Base-by-base conservation (phyloP, 768 basidiomycete genomes). In the Suillus subluteus region DNA sequence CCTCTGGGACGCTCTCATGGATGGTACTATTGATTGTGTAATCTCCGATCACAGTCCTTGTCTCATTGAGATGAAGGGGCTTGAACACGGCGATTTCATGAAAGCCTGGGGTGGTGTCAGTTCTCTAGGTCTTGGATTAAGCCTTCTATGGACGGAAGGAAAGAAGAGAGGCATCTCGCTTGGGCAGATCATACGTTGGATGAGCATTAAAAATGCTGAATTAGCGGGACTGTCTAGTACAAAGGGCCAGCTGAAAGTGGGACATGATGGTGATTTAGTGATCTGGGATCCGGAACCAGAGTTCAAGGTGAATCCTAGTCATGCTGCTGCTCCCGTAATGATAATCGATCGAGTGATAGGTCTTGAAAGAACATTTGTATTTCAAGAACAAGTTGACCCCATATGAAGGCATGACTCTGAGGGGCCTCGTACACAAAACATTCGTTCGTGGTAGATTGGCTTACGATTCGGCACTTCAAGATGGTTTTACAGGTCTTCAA, bases 41-140 rank as follows among this genome's bases (percentile, higher is more conserved):
- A 95, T 98, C 7, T 97, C 95, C 64, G 97, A 99, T 79, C 97
- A 99, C 74, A 96, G 94, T 68, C 96, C 96, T 18, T 98, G 96
- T 77, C 83, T 92, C 16, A 79, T 86, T 23, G 88, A 89, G 70
- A 80, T 99, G 67, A 99, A 99, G 82, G 85, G 84, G 67, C 76
- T 89, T 46, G 89, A 90, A 38, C 83, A 85, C 54, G 93, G 95
- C 2, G 86, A 96, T 73, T 83, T 98, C 68, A 92, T 98, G 90
- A 77, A 81, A 35, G 94, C 96, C 0, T 98, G 97, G 97, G 97
- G 97, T 50, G 97, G 97, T 0, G 93, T 99, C 69, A 92, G 91
- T 67, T 90, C 93, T 6, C 83, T 99, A 23, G 97, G 97, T 4
- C 82, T 99, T 21, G 98, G 97, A 0, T 76, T 98, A 59, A 92